Base-by-base conservation (phyloP, 2,329 filamentous ascomycete species). In the Thielaviopsis cerberus region DNA sequence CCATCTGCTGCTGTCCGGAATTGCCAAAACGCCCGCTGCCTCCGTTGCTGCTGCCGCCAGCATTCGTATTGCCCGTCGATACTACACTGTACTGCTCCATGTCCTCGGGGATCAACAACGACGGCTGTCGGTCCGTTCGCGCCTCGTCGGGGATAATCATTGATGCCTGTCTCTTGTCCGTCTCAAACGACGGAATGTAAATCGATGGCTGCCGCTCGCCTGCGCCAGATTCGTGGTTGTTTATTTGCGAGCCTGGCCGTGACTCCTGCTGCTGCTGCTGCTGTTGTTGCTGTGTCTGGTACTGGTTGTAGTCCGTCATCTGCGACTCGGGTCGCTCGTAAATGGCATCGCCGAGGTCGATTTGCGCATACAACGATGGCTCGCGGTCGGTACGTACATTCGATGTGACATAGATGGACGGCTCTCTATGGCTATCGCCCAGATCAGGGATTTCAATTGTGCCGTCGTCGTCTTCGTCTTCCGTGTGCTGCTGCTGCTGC, bases 141-240 rank as follows among this genome's bases (percentile, higher is more conserved):
- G 59, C 51, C n/a, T 60, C 59, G 22, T 60, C 55, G 1, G 59
- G 59, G n/a, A 60, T 60, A 15, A 60, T 51, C 59, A 60, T 60
- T 11, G 55, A 57, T 17, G 55, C 50, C 20, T 55, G 53, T 48
- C 58, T 51, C 52, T 56, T 54, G n/a, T n/a, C 55, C 51, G 45
- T 27, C 37, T 55, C 55, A 30, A 60, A 60, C 15, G 52, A 54
- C 3, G 59, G 59, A 45, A 60, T 60, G 45, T 51, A 60, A 22
- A 60, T 60, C 17, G 51, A 53, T 6, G 59, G 55, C 25, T 54
- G 55, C n/a, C 55, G 51, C 23, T 56, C 54, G 17, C 50, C 51
- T 13, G 50, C 54, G 24, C 37, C 50, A 17, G 26, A 25, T 20
- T 23, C 20, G 22, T 57, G 50, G 22, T 41, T 54, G 4, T 30